Base-by-base conservation (phyloP, 495 filamentous ascomycete genomes). In the Penicillium ucsense region DNA sequence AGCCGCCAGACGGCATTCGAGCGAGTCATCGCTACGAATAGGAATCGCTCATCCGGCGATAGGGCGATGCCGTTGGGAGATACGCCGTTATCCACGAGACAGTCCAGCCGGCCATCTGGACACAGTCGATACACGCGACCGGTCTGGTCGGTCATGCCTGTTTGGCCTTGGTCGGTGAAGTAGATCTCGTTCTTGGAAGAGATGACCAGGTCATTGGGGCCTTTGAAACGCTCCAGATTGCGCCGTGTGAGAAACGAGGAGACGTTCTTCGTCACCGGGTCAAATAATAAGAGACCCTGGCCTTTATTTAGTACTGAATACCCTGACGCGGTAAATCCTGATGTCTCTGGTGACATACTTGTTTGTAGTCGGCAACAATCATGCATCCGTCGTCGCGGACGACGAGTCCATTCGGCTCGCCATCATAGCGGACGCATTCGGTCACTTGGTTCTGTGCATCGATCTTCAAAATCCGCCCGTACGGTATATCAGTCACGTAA, bases 101-200 rank as follows among this genome's bases (percentile, higher is more conserved):
- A 54, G 41, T 64, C 61, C 0, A 62, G 51, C 32, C 48, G 51
- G 3, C 56, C 56, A 33, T 42, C 31, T 7, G 46, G 45, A 8
- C 45, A 50, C 20, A 59, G 49, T 4, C 61, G 48, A 38, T 60
- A 62, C 5, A 64, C 58, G 4, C 51, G 50, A 3, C 61, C 61
- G 3, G 61, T 60, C 43, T 51, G 61, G 45, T 64, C 61, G 7
- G 51, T 56, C 45, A 65, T 53, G 29, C 62, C 62, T 4, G 62
- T 65, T 35, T 60, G 57, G 3, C 62, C 61, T 51, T 64, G 61
- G 43, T 64, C 59, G 5, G 61, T 64, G 44, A 64, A 64, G 38
- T 58, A 64, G 12, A 64, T 49, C 28, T 57, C 51, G 35, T 45
- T 42, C 3, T 51, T 53, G 10, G 59, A 59, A 5, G 49, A 50